phyloP scores from a whole-genome alignment of 345 rosid species.

The Citrus australasica region DNA sequence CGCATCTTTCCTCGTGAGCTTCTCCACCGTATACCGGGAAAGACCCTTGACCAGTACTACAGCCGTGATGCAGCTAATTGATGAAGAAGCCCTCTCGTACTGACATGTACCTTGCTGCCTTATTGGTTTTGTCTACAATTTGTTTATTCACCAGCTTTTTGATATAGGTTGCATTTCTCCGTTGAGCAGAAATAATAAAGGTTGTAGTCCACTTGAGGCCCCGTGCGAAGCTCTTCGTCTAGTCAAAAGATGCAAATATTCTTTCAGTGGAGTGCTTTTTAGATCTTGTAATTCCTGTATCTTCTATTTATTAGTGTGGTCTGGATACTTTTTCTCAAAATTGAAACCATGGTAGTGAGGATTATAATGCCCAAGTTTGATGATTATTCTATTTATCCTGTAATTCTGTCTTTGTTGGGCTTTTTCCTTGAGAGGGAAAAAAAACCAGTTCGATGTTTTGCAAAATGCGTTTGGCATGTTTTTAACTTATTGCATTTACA shows the following conservation, averaged over 20 bases:
- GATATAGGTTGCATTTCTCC: neutral
- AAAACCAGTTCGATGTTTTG: neutral
- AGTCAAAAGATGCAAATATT: neutral
- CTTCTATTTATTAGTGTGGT: slow-evolving; percentile 16
- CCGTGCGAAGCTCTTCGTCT: neutral
- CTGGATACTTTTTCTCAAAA: neutral
- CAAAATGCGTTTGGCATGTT: neutral
- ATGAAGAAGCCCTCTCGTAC: slow-evolving; percentile 2
- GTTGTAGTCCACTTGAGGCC: slow-evolving; percentile 9
- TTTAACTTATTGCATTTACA: neutral
- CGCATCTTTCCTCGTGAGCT: slow-evolving; percentile 99
- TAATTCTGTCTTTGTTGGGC: neutral
- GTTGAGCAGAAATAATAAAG: slow-evolving; percentile 6
- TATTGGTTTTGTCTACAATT: neutral
- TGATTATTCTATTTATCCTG: neutral
- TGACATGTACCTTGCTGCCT: neutral
- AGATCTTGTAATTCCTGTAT: slow-evolving; percentile 21
- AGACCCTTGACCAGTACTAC: slow-evolving; percentile 83
- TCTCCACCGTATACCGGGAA: slow-evolving; percentile 96
- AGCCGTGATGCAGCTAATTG: slow-evolving; percentile 66
- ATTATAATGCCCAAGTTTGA: neutral
- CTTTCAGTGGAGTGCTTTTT: slow-evolving; percentile 1
- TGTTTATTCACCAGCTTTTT: slow-evolving; percentile 5
- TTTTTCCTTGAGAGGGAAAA: neutral
- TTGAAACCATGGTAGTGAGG: neutral